Evolutionary conservation across 176 grass and related monocot genomes (phyloP).

Genomic region (Cenchrus fungigraminus): DNA sequence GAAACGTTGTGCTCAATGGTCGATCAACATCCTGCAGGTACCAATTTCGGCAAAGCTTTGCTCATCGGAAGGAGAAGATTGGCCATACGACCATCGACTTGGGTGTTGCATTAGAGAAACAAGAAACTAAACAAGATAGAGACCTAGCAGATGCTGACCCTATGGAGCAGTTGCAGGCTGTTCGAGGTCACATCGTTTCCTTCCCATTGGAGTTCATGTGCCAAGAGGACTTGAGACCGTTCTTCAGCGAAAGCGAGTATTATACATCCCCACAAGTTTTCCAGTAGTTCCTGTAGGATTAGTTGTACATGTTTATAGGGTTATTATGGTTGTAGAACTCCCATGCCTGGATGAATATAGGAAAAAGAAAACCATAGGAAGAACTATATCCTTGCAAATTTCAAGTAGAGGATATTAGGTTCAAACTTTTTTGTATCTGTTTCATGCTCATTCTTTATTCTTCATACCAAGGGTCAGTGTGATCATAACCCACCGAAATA

Average conservation of each 20-base stretch:
- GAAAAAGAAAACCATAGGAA: background rate
- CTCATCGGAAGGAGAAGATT: constrained; percentile 69
- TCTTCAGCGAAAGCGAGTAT: constrained; percentile 67
- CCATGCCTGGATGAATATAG: background rate
- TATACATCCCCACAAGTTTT: constrained; percentile 76
- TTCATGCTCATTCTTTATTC: too few relatives aligned
- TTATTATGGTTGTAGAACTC: constrained; percentile 1
- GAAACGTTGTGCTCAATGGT: background rate
- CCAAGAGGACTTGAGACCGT: constrained; percentile 78
- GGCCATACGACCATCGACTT: constrained; percentile 74
- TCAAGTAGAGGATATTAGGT: constrained; percentile 18
- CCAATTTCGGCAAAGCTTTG: constrained; percentile 61
- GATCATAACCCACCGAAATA: too few relatives aligned
- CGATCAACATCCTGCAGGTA: constrained; percentile 42
- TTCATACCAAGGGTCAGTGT: too few relatives aligned
- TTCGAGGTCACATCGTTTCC: constrained; percentile 69
- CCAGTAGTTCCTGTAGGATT: constrained; percentile 52
- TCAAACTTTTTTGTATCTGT: constrained; percentile 10
- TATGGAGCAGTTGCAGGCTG: constrained; percentile 48
- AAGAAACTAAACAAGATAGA: constrained; percentile 44
- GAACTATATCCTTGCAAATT: background rate
- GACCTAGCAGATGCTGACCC: constrained; percentile 40
- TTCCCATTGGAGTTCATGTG: constrained; percentile 85
- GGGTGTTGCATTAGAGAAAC: constrained; percentile 53
- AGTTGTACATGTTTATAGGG: constrained; percentile 17